Evolutionary conservation across 108 stramenopile genomes (phyloP), one percentile per base, ranked within the genome.

Genomic region (Pseudonitzschia multiseries): DNA sequence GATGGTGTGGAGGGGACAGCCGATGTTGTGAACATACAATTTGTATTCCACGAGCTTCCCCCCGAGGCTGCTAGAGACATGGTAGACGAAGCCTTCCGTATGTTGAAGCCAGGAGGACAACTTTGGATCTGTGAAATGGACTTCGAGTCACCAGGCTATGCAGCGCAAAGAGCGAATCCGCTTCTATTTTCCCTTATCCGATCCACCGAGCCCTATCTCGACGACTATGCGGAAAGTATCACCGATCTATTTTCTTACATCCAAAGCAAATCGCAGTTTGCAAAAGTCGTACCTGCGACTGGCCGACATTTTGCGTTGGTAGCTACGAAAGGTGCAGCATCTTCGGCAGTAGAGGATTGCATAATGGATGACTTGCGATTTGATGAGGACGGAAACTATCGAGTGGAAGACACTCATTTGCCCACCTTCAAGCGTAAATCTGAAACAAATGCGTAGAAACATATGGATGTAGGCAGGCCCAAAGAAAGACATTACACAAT

Each of bases 121-220:
- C 54, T 93, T 1, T 93, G 88, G 89, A 83, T 93, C 17, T 79
- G 79, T 52, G 92, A 93, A 69, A 93, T 91, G 92, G 92, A 93
- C 72, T 93, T 93, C 81, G 89, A 91, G 68, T 64, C 85, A 22
- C 88, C 89, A 3, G 92, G 86, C 26, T 93, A 89, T 73, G 84
- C 80, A 18, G 88, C 87, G 10, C 92, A 90, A 65, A 66, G 92
- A 46, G 88, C 86, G 4, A 91, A 91, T 73, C 84, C 89, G 13
- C 26, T 91, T 18, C 65, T 93, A 27, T 93, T 93, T 71, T 79
- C 83, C 8, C 69, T 93, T 42, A 62, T 93, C 50, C 80, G 92
- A 24, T 77, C 88, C 24, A 93, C 92, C 13, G 92, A 93, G 70
- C 92, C 92, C 15, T 91, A 89, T 62, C 70, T 93, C 40, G 92